These are phyloP conservation scores for Penicillium macrosclerotiorum DNA, from an alignment of 495 filamentous ascomycete genomes.

Conservation along the genomic window DNA sequence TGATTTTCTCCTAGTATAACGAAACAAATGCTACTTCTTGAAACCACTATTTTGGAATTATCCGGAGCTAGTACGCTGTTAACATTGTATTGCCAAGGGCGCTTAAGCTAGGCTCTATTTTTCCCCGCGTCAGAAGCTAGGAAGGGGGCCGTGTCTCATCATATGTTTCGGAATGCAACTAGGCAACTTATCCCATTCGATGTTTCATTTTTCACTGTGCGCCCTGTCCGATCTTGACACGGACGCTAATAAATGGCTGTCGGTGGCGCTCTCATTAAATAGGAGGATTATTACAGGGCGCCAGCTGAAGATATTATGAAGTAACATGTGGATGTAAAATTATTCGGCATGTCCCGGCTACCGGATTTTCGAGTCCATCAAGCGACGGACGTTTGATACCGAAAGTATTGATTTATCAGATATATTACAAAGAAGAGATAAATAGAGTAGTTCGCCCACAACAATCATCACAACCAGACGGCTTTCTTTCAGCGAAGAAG, in stretches of 20 bases:
- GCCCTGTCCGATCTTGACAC: conserved; percentile 11
- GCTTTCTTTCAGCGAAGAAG: background rate
- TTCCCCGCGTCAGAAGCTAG: too few species aligned
- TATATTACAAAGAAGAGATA: too few species aligned
- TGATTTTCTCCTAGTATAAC: too few species aligned
- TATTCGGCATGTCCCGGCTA: background rate
- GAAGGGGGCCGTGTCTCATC: background rate
- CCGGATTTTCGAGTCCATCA: background rate
- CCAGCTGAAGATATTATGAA: background rate
- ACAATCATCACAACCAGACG: too few species aligned
- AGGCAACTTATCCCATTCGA: background rate
- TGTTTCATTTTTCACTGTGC: background rate
- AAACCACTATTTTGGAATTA: too few species aligned
- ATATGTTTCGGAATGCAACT: background rate
- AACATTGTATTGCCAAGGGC: too few species aligned
- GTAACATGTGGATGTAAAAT: background rate
- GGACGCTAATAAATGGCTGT: background rate
- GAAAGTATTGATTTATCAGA: too few species aligned
- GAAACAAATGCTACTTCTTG: too few species aligned
- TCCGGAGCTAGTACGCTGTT: too few species aligned
- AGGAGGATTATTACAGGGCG: background rate
- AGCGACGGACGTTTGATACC: too few species aligned
- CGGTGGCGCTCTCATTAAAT: conserved; percentile 15
- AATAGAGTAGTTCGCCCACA: too few species aligned
- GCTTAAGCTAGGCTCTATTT: too few species aligned